Evolutionary conservation across 108 stramenopile species (phyloP), one percentile per base, ranked within the genome.

Genomic region (Cyclostephanos tholiformis): DNA sequence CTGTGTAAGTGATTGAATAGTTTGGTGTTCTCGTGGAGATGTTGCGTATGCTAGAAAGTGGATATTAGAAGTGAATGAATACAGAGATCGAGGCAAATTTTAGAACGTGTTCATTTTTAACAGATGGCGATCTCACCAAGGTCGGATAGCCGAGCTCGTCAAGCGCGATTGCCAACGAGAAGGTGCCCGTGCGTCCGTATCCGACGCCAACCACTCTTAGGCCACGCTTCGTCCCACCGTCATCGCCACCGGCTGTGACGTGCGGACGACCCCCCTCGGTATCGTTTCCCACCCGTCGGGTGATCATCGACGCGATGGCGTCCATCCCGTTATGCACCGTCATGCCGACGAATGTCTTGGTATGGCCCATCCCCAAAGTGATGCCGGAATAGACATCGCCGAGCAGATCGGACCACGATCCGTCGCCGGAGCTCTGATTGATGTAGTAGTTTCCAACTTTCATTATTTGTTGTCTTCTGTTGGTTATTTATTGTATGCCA

Each of bases 201-300:
- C 91, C 91, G n/a, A 90, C 89, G 29, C 89, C 91, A 10, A 92
- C 86, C 11, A 92, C 91, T 63, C 90, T 84, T 29, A 92, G 81
- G 20, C 58, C 65, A 1, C 36, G 26, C 39, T 53, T 26, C 19
- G 20, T 48, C 19, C 16, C 6, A 41, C 23, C 29, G 57, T 60
- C 72, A 26, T 63, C 39, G 22, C 39, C 53, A 12, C 32, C 22
- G 27, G 13, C 35, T n/a, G 63, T 39, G 39, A 50, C 25, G 57
- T n/a, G 38, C 36, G n/a, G 64, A 53, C 38, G 66, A 67, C 41
- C 6, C 23, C 52, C 29, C n/a, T 12, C 51, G 19, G 29, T 36
- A 23, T 22, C 4, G 50, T 26, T 19, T 14, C 66, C 67, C n/a
- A n/a, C n/a, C n/a, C n/a, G n/a, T n/a, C n/a, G n/a, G n/a, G n/a